Evolutionary conservation across 1,139 yeast genomes (phyloP).

Genomic region (Insectozyma bohioensis): DNA sequence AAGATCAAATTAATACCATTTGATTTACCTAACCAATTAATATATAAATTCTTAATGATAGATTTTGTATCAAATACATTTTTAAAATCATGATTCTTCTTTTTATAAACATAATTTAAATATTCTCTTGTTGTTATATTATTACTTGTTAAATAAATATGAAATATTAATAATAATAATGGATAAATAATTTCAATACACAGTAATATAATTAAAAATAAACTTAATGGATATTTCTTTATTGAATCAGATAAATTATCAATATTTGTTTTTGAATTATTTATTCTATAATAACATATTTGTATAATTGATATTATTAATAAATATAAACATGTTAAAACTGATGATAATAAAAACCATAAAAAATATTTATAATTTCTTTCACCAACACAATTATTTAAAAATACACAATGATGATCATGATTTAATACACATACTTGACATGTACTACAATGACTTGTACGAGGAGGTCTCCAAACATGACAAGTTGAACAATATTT

Average conservation of each 20-base stretch:
- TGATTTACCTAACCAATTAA: slow-evolving; percentile 51
- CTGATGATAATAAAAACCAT: slow-evolving; percentile 38
- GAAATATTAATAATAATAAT: slow-evolving; percentile 49
- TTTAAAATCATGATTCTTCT: slow-evolving; percentile 19
- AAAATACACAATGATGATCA: slow-evolving; percentile 43
- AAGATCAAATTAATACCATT: slow-evolving; percentile 44
- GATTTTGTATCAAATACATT: slow-evolving; percentile 46
- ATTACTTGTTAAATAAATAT: slow-evolving; percentile 52
- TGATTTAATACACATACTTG: slow-evolving; percentile 44
- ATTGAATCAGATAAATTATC: slow-evolving; percentile 22
- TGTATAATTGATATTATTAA: slow-evolving; percentile 28
- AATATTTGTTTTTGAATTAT: slow-evolving; percentile 9
- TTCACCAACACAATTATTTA: slow-evolving; percentile 42
- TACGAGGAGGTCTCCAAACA: slow-evolving; percentile 47
- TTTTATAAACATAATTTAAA: slow-evolving; percentile 37
- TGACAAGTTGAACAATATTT: slow-evolving; percentile 48
- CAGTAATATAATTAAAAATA: slow-evolving; percentile 50
- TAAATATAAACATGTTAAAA: slow-evolving; percentile 22
- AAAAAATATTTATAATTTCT: slow-evolving; percentile 36
- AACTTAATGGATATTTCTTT: slow-evolving; percentile 37
- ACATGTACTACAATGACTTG: slow-evolving; percentile 45
- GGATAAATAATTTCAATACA: slow-evolving; percentile 54
- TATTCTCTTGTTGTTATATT: slow-evolving; percentile 74
- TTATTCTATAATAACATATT: slow-evolving; percentile 23
- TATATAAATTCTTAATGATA: slow-evolving; percentile 38